phyloP scores from a whole-genome alignment of 345 rosid genomes.

The Syzygium grande region DNA sequence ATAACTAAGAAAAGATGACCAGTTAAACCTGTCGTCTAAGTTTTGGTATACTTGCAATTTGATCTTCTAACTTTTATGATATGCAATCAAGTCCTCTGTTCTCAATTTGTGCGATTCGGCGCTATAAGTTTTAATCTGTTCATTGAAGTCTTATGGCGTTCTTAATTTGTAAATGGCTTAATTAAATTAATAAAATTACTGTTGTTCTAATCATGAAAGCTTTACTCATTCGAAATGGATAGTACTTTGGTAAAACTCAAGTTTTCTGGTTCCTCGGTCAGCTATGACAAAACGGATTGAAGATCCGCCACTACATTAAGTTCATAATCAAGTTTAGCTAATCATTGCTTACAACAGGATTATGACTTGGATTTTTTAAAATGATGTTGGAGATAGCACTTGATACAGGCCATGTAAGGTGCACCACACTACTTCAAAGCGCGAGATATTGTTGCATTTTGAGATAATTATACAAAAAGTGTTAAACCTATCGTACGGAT shows the following conservation, averaged over 20 bases:
- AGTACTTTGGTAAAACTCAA: not conserved
- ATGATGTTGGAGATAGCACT: not conserved
- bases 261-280: not conserved
- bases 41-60: not conserved
- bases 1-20: not conserved
- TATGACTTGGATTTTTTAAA: not conserved
- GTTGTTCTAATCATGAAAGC: not conserved
- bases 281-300: not conserved
- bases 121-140: not conserved
- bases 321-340: not conserved
- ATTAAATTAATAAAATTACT: not conserved
- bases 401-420: not conserved
- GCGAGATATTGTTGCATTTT: not conserved
- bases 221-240: not conserved
- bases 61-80: not conserved
- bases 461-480: not conserved
- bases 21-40: not conserved
- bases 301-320: not conserved
- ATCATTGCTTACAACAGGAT: not conserved
- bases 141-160: not conserved
- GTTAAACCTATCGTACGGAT: not conserved
- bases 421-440: not conserved
- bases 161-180: not conserved
- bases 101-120: not conserved
- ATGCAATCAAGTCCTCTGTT: not conserved